Evolutionary conservation across 2,329 filamentous ascomycete species (phyloP).

Genomic region (Penicillium sp.): DNA sequence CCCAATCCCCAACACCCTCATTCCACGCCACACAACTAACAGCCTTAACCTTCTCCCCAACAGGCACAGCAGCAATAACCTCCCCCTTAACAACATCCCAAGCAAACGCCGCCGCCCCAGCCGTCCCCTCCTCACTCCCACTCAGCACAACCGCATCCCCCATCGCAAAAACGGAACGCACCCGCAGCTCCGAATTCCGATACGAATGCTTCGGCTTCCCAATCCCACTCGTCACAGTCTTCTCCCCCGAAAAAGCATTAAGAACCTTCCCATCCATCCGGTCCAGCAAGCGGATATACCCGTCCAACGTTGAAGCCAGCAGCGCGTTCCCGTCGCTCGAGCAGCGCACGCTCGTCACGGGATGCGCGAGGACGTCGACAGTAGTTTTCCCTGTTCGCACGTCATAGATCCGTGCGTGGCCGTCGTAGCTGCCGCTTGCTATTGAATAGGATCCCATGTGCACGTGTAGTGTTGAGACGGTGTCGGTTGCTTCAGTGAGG

Average conservation of each 20-base stretch:
- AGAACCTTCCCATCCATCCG: conserved; percentile 70
- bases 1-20: conserved; percentile 42
- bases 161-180: conserved; percentile 72
- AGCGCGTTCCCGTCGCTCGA: conserved; percentile 72
- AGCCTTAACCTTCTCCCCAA: conserved; percentile 42
- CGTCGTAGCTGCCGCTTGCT: conserved; percentile 78
- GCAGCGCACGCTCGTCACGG: conserved; percentile 73
- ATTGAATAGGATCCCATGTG: conserved; percentile 52
- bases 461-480: conserved; percentile 42
- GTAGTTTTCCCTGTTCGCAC: conserved; percentile 70
- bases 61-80: conserved; percentile 60
- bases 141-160: conserved; percentile 76
- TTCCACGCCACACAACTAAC: conserved; percentile 50
- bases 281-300: conserved; percentile 77
- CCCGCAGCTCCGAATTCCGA: conserved; percentile 68
- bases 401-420: conserved; percentile 78
- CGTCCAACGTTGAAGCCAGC: conserved; percentile 74
- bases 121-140: conserved; percentile 66
- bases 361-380: conserved; percentile 65
- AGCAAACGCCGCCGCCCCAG: conserved; percentile 48
- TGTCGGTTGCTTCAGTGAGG: conserved; percentile 43
- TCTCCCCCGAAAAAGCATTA: conserved; percentile 62
- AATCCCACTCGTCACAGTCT: conserved; percentile 39
- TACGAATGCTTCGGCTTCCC: conserved; percentile 37
- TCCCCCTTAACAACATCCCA: conserved; percentile 83